Percentiles rank a stretch among this genome's conserved stretches.
Conservation (phyloP, 1,139 yeast genomes). For the Petasospora rhodanensis region DNA sequence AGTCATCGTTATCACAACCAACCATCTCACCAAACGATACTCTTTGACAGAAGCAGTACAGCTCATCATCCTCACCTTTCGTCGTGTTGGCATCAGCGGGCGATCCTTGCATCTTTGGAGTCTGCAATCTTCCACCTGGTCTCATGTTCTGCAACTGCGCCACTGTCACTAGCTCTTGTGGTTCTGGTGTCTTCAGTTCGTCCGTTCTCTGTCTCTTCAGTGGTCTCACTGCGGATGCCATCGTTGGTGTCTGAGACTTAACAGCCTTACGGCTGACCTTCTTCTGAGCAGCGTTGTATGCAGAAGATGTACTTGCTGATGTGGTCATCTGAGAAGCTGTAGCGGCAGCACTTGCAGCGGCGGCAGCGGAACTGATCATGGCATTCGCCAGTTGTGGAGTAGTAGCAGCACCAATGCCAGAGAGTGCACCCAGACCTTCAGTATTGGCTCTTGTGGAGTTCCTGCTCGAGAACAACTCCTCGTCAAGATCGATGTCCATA, state of each 20-base stretch:
- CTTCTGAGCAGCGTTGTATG: conserved; percentile 5
- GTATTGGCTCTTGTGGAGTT: conserved; percentile 21
- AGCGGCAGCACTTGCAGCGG: conserved; percentile 8
- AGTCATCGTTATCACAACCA: conserved; percentile 82
- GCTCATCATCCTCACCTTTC: conserved; percentile 45
- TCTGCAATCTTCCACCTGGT: conserved; percentile 2
- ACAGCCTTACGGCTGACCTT: conserved; percentile 7
- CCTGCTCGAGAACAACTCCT: conserved; percentile 25
- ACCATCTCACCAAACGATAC: conserved; percentile 89
- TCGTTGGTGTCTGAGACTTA: conserved; percentile 16
- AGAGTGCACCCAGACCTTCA: conserved; percentile 5
- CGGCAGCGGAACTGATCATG: conserved; percentile 6
- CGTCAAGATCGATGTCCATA: conserved; percentile 27
- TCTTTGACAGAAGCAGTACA: conserved; percentile 80
- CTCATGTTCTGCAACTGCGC: too few species aligned
- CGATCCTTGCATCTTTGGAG: too few species aligned
- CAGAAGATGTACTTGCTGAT: too few species aligned
- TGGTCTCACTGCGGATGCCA: conserved; percentile 10
- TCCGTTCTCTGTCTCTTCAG: conserved; percentile 22
- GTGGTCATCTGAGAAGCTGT: too few species aligned
- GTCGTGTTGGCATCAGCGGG: conserved; percentile 2
- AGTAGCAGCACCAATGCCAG: conserved; percentile 4
- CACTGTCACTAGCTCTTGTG: conserved; percentile 1
- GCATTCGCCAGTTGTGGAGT: conserved; percentile 3
- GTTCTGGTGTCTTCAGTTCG: conserved; percentile 20